phyloP scores from a whole-genome alignment of 805 yeast species.

The Yarrowia osloensis region DNA sequence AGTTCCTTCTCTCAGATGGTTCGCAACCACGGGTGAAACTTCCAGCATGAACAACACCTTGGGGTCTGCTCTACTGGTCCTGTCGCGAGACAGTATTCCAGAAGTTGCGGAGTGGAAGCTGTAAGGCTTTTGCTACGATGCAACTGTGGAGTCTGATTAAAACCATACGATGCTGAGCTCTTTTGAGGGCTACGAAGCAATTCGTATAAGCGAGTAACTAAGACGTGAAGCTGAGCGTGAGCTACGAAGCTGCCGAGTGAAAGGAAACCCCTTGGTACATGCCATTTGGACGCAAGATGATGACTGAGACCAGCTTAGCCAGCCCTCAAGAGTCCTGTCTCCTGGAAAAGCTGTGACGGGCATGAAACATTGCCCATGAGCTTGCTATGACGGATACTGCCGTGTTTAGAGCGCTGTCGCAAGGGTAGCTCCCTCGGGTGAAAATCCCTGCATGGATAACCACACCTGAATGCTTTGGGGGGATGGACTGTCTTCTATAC shows the following conservation, averaged over 20 bases:
- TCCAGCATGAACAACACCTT: neutral
- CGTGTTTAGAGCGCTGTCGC: too few relatives aligned
- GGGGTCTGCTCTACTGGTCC: constrained; percentile 1
- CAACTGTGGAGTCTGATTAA: neutral
- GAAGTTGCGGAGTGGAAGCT: neutral
- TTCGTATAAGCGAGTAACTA: neutral
- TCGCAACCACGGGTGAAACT: constrained; percentile 1
- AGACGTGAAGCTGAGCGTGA: neutral
- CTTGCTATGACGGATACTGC: neutral
- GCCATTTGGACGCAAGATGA: neutral
- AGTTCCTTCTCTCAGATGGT: neutral
- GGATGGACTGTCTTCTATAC: neutral
- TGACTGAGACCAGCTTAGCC: neutral
- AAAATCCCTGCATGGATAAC: neutral
- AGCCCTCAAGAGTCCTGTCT: neutral
- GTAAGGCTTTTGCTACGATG: neutral
- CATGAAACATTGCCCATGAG: neutral
- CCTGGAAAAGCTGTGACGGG: neutral
- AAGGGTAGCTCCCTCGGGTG: neutral
- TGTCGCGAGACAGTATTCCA: neutral
- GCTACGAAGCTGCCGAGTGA: neutral
- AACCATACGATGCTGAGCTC: neutral
- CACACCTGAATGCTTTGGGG: neutral
- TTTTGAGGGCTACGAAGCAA: neutral
- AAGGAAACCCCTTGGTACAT: neutral